These are phyloP conservation scores for Adansonia digitata DNA, from an alignment of 345 rosid species.

Conservation along the genomic window DNA sequence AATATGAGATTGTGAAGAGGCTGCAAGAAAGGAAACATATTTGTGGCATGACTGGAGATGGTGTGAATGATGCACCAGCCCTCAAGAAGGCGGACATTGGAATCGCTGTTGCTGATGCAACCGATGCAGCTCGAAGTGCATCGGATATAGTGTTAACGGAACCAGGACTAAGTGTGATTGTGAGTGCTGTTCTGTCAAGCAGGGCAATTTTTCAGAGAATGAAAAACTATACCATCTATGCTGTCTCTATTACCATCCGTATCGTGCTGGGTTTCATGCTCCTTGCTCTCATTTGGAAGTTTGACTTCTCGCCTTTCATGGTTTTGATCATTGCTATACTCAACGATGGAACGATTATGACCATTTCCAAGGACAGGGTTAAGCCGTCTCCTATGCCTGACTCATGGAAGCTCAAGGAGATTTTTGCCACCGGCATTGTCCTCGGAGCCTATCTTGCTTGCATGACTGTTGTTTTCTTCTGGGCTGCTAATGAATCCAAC, in stretches of 20 bases:
- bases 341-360: constrained; percentile 84
- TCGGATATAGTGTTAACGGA: constrained; percentile 90
- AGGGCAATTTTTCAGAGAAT: constrained; percentile 94
- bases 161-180: constrained; percentile 90
- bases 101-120: constrained; percentile 95
- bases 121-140: constrained; percentile 91
- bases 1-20: constrained; percentile 87
- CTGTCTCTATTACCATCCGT: constrained; percentile 89
- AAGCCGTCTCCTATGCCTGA: constrained; percentile 71
- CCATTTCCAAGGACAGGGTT: constrained; percentile 70
- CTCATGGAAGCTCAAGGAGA: constrained; percentile 78
- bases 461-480: constrained; percentile 24
- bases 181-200: constrained; percentile 92
- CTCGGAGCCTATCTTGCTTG: not conserved
- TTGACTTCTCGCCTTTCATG: constrained; percentile 96
- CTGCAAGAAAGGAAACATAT: constrained; percentile 84
- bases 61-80: constrained; percentile 98
- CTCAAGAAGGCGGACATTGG: constrained; percentile 93
- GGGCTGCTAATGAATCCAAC: constrained; percentile 39
- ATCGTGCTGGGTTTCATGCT: constrained; percentile 81
- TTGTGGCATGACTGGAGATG: constrained; percentile 98
- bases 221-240: constrained; percentile 98
- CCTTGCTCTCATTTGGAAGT: constrained; percentile 90
- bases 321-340: constrained; percentile 82
- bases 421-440: constrained; percentile 41